Conservation (phyloP, 495 filamentous ascomycete species). For the Sphaerosporella brunnea region DNA sequence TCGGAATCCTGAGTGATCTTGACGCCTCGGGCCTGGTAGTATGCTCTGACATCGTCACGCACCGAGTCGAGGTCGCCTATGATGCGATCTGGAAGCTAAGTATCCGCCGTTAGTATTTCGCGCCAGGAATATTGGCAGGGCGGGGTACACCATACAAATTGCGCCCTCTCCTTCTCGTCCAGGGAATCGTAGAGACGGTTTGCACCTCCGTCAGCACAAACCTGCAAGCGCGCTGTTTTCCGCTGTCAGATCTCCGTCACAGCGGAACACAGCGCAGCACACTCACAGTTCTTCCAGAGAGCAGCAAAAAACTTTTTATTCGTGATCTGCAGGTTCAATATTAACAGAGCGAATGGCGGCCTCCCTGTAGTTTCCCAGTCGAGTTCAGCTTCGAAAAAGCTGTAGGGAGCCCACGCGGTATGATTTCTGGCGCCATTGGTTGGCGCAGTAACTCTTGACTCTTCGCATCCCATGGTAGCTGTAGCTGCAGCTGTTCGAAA, state of each 20-base stretch:
- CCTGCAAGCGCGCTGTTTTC: conserved; percentile 24
- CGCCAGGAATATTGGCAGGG: background rate
- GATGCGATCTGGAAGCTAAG: conserved; percentile 45
- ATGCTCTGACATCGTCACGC: conserved; percentile 34
- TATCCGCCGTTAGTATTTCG: conserved; percentile 1
- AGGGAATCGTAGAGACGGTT: conserved; percentile 54
- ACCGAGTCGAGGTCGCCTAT: conserved; percentile 86
- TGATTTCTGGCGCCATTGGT: background rate
- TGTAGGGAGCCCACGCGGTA: conserved; percentile 35
- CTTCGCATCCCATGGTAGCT: conserved; percentile 25
- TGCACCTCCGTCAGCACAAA: conserved; percentile 84
- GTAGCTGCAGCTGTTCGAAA: too few relatives aligned
- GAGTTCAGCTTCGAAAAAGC: conserved; percentile 30
- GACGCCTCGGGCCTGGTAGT: conserved; percentile 40
- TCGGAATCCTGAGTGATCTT: conserved; percentile 48
- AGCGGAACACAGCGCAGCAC: background rate
- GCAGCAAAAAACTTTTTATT: conserved; percentile 32
- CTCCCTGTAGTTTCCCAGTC: conserved; percentile 13
- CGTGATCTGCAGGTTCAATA: conserved; percentile 56
- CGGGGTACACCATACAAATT: conserved; percentile 11
- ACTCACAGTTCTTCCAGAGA: conserved; percentile 42
- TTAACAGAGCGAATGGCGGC: conserved; percentile 40
- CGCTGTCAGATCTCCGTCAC: too few relatives aligned
- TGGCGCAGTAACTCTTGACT: conserved; percentile 7
- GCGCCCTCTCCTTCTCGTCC: conserved; percentile 11